phyloP scores from a whole-genome alignment of 1,284 basidiomycete species.

The Pseudozyma hubeiensis region DNA sequence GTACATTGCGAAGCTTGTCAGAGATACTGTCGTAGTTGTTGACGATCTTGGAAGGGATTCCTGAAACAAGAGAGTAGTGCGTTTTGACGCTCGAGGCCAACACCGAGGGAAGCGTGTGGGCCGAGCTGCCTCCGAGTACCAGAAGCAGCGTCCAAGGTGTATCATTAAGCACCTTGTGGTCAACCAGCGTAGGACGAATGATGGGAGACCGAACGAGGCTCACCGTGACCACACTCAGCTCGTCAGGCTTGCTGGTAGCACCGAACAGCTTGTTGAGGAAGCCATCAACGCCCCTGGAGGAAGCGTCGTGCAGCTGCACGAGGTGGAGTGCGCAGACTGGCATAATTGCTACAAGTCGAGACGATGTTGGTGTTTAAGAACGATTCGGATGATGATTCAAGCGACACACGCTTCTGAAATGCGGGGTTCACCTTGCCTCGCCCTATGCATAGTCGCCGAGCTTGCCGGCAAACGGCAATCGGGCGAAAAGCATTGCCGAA shows the following conservation, averaged over 20 bases:
- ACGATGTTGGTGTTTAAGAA: not conserved
- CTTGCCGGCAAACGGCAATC: conserved; percentile 9
- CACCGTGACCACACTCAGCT: conserved; percentile 26
- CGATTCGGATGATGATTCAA: not conserved
- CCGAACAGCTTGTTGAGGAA: conserved; percentile 19
- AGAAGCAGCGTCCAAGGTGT: conserved; percentile 46
- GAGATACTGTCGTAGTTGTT: conserved; percentile 38
- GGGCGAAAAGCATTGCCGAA: conserved; percentile 15
- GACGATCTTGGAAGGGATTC: conserved; percentile 44
- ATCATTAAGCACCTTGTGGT: conserved; percentile 30
- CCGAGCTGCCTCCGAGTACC: conserved; percentile 9
- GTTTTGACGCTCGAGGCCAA: conserved; percentile 2
- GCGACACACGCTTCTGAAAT: not conserved
- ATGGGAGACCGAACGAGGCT: conserved; percentile 33
- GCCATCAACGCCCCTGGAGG: conserved; percentile 10
- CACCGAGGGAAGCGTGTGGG: conserved; percentile 2
- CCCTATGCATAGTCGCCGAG: too few species aligned
- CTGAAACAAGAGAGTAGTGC: conserved; percentile 28
- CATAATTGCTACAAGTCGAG: conserved; percentile 8
- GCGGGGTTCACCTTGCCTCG: not conserved
- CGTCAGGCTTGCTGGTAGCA: not conserved
- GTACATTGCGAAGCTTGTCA: conserved; percentile 6
- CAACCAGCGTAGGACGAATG: conserved; percentile 35
- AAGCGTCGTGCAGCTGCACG: conserved; percentile 23
- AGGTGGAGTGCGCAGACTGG: conserved; percentile 40